Evolutionary conservation across 1,284 basidiomycete species (phyloP).

Genomic region (Melampsora larici-populina): DNA sequence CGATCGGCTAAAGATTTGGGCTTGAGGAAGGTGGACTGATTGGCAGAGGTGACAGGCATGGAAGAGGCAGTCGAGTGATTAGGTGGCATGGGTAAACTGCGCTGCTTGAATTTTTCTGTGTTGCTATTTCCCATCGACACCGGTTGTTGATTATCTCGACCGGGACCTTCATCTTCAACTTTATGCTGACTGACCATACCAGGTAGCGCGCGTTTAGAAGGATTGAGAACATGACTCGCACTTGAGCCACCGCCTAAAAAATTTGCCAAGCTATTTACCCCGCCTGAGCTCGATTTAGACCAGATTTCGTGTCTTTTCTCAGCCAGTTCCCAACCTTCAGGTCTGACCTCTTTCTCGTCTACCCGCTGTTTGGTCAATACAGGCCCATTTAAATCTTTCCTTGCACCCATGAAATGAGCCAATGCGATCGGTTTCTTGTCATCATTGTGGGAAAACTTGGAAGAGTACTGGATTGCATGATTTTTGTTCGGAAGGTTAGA

Average conservation of each 20-base stretch:
- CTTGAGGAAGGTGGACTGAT: conserved; percentile 25
- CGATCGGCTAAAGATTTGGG: conserved; percentile 42
- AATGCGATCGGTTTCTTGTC: conserved; percentile 25
- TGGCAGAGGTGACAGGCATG: neutral
- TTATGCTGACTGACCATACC: conserved; percentile 28
- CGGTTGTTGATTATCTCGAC: neutral
- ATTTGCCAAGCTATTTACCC: conserved; percentile 15
- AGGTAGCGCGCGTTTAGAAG: conserved; percentile 24
- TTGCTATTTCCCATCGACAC: neutral
- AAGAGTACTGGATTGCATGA: conserved; percentile 37
- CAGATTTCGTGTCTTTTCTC: conserved; percentile 12
- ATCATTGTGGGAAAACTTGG: conserved; percentile 7
- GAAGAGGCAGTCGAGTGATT: neutral
- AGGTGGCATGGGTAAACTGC: conserved; percentile 9
- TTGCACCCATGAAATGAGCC: conserved; percentile 42
- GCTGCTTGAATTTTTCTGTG: neutral
- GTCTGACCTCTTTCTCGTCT: conserved; percentile 29
- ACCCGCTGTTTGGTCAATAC: conserved; percentile 28
- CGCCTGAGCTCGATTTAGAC: neutral
- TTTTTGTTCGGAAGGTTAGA: conserved; percentile 17
- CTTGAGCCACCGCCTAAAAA: conserved; percentile 11
- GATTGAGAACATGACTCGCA: conserved; percentile 15
- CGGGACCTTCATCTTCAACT: neutral
- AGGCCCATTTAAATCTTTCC: conserved; percentile 28
- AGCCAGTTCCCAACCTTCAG: conserved; percentile 32